A percentile compares a stretch with the other conserved stretches of the same genome.
Conservation (phyloP, 176 grass and related monocot species). For the Tillandsia leiboldiana region DNA sequence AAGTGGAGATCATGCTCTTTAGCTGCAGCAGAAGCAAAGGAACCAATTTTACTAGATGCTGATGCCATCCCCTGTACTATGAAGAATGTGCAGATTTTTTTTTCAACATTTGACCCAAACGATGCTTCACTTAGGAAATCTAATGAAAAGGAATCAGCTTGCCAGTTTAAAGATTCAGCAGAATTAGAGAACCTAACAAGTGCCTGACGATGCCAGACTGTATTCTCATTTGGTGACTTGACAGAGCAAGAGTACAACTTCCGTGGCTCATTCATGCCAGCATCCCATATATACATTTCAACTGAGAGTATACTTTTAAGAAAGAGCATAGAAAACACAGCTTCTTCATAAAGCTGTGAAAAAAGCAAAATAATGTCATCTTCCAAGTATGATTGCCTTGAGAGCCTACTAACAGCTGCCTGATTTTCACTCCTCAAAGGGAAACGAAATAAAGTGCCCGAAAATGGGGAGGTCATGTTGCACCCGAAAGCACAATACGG, state of each 20-base stretch:
- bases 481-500: conserved; percentile 85
- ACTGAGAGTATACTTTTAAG: conserved; percentile 75
- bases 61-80: conserved; percentile 78
- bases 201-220: conserved; percentile 70
- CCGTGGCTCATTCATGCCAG: conserved; percentile 48
- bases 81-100: conserved; percentile 57
- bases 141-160: conserved; percentile 54
- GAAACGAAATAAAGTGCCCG: conserved; percentile 90
- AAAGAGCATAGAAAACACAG: conserved; percentile 78
- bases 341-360: conserved; percentile 67
- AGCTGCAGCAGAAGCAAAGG: conserved; percentile 61
- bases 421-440: conserved; percentile 63
- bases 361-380: conserved; percentile 69
- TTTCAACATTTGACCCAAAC: conserved; percentile 42
- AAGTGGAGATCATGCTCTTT: conserved; percentile 89
- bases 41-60: conserved; percentile 69
- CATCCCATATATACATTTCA: conserved; percentile 92
- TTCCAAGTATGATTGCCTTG: conserved; percentile 74
- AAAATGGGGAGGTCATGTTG: conserved; percentile 63
- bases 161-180: conserved; percentile 35
- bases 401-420: conserved; percentile 58
- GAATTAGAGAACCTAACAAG: conserved; percentile 57
- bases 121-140: conserved; percentile 66
- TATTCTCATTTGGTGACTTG: conserved; percentile 39
- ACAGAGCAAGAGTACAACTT: conserved; percentile 69